Conservation (phyloP, 1,284 basidiomycete species). For the Tilletia walkeri region DNA sequence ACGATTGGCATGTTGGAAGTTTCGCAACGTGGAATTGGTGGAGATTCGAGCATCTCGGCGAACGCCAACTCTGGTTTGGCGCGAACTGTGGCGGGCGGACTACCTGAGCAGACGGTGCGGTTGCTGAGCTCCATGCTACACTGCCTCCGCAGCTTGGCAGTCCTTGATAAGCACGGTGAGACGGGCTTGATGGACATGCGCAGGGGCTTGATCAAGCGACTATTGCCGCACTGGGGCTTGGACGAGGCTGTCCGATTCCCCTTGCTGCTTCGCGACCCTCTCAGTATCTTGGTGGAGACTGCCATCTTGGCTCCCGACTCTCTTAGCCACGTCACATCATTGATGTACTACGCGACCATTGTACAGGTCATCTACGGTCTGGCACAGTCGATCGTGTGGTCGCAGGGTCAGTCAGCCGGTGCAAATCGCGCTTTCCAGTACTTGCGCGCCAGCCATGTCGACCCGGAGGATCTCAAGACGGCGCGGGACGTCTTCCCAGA, state of each 20-base stretch:
- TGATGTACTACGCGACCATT: constrained; percentile 53
- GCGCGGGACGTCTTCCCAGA: constrained; percentile 47
- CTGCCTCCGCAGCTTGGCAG: constrained; percentile 34
- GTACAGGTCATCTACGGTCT: constrained; percentile 53
- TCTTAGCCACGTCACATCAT: constrained; percentile 47
- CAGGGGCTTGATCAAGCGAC: constrained; percentile 50
- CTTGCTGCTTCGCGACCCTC: constrained; percentile 48
- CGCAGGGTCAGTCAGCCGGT: constrained; percentile 25
- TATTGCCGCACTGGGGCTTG: constrained; percentile 52
- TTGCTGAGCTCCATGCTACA: constrained; percentile 46
- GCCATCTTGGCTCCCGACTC: constrained; percentile 45
- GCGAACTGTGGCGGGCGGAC: constrained; percentile 33
- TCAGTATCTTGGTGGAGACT: constrained; percentile 51
- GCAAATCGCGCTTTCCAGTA: constrained; percentile 28
- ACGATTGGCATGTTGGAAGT: constrained; percentile 52
- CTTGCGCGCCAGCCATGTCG: constrained; percentile 28
- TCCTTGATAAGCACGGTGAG: constrained; percentile 24
- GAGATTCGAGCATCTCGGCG: neutral
- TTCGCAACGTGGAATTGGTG: constrained; percentile 39
- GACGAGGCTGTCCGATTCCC: constrained; percentile 51
- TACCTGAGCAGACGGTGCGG: constrained; percentile 37
- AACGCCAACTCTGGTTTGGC: constrained; percentile 17
- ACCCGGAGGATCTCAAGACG: constrained; percentile 34
- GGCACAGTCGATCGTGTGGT: constrained; percentile 51
- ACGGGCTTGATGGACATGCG: constrained; percentile 36